Evolutionary conservation across 2,329 filamentous ascomycete genomes (phyloP).

Genomic region (Knufia petricola): DNA sequence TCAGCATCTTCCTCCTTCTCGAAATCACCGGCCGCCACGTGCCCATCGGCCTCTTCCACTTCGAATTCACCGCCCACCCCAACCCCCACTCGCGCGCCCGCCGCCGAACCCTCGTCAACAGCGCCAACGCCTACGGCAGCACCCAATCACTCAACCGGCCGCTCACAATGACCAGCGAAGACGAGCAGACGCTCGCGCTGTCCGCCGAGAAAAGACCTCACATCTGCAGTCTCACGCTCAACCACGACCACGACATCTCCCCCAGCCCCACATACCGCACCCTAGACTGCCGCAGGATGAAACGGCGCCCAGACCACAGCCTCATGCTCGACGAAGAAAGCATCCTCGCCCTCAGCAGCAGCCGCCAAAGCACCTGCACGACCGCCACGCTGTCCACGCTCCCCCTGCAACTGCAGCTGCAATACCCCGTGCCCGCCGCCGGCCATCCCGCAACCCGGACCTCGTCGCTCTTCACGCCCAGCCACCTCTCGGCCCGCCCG

Average conservation of each 20-base stretch:
- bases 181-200: not conserved
- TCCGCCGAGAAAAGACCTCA: not conserved
- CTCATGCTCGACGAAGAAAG: constrained; percentile 4
- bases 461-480: not conserved
- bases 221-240: too few species aligned
- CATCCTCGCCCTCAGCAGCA: not conserved
- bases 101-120: constrained; percentile 21
- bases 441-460: not conserved
- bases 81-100: constrained; percentile 27
- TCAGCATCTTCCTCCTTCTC: constrained; percentile 30
- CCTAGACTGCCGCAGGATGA: not conserved
- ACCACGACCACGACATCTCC: not conserved
- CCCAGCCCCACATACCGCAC: constrained; percentile 6
- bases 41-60: constrained; percentile 28
- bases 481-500: not conserved
- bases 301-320: not conserved
- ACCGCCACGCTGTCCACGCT: not conserved
- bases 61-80: constrained; percentile 17
- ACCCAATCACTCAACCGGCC: not conserved
- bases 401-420: not conserved
- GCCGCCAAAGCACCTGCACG: not conserved
- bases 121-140: not conserved
- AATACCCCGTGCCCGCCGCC: too few species aligned
- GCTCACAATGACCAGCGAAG: not conserved
- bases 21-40: constrained; percentile 31